Conservation (phyloP, 768 basidiomycete genomes). For the Dentipellis sp. region DNA sequence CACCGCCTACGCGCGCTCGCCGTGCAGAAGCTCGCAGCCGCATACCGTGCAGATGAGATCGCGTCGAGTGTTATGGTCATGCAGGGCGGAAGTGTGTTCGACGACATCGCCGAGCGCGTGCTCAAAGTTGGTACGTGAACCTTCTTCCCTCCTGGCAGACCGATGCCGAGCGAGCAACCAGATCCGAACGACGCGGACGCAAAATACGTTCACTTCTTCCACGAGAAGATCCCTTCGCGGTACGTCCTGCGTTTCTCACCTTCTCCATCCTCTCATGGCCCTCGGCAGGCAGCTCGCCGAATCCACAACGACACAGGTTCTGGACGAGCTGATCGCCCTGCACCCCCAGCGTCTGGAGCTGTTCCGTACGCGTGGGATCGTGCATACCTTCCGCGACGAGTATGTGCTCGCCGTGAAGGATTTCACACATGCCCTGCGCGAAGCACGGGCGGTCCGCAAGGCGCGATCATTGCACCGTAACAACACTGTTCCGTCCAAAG, state of each 20-base stretch:
- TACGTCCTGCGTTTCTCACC: conserved; percentile 25
- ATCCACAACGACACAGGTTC: conserved; percentile 65
- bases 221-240: conserved; percentile 92
- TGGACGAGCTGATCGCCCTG: conserved; percentile 69
- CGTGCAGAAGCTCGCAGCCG: conserved; percentile 78
- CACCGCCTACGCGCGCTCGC: conserved; percentile 75
- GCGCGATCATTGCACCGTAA: conserved; percentile 46
- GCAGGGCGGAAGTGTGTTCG: conserved; percentile 89
- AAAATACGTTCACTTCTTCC: conserved; percentile 88
- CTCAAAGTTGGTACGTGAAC: conserved; percentile 49
- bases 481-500: conserved; percentile 29
- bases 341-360: conserved; percentile 77
- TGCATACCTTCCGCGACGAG: conserved; percentile 84
- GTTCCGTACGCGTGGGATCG: conserved; percentile 83
- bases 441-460: conserved; percentile 65
- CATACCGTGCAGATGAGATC: conserved; percentile 84
- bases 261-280: conserved; percentile 10
- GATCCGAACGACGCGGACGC: conserved; percentile 75
- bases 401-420: conserved; percentile 66
- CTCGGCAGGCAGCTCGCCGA: conserved; percentile 69
- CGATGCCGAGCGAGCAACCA: conserved; percentile 17
- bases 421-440: conserved; percentile 73
- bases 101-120: conserved; percentile 85
- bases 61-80: conserved; percentile 92
- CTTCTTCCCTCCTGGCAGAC: neutral